These are phyloP conservation scores for Saccharomycopsis sp. DNA, from an alignment of 805 yeast species.

Conservation along the genomic window DNA sequence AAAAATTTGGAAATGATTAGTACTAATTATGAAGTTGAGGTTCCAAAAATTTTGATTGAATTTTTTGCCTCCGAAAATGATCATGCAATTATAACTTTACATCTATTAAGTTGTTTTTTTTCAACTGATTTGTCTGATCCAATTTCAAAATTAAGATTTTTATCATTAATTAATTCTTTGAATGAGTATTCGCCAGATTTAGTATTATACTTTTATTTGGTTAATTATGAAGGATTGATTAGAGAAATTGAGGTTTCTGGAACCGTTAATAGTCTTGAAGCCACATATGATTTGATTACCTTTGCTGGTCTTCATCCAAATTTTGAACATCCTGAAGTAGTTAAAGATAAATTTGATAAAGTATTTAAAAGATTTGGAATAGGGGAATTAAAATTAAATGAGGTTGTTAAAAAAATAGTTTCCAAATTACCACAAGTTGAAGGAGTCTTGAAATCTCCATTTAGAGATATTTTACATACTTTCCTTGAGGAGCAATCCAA, in stretches of 20 bases:
- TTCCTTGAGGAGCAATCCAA: too few species aligned
- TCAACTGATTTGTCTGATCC: slow-evolving; percentile 8
- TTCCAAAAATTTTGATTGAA: slow-evolving; percentile 13
- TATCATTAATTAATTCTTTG: slow-evolving; percentile 9
- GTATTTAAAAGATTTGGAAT: neutral
- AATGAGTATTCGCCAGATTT: slow-evolving; percentile 10
- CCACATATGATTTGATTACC: neutral
- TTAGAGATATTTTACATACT: too few species aligned
- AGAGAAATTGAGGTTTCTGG: slow-evolving; percentile 14
- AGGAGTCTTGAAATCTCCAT: too few species aligned
- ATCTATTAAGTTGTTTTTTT: slow-evolving; percentile 7
- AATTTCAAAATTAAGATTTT: slow-evolving; percentile 1
- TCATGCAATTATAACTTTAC: slow-evolving; percentile 7
- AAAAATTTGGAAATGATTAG: neutral
- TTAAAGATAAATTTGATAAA: neutral
- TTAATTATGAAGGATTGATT: slow-evolving; percentile 3
- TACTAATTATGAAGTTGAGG: neutral
- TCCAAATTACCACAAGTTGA: too few species aligned
- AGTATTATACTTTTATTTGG: slow-evolving; percentile 8
- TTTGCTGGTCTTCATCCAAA: neutral
- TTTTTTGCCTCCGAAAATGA: slow-evolving; percentile 10
- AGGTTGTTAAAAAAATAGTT: too few species aligned
- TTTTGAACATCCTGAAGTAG: neutral
- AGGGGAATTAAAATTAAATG: neutral
- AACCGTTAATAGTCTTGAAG: slow-evolving; percentile 8